Evolutionary conservation across 1,284 basidiomycete species (phyloP), one percentile per base, ranked within the genome.

Genomic region (Malassezia yamatoensis): DNA sequence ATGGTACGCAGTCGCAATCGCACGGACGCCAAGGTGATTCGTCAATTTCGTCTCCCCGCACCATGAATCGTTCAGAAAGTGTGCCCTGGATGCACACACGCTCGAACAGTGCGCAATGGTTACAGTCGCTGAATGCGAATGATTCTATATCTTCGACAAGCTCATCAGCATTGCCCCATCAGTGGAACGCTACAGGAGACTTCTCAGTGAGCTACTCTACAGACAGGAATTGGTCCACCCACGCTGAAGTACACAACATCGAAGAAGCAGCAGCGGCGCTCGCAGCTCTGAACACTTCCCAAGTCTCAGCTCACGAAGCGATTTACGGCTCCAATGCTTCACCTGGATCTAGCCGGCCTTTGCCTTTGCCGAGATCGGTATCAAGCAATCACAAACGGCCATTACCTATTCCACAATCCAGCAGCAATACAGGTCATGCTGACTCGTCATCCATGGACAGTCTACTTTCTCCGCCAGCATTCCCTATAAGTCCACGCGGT

Each of bases 261-360:
- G 24, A 29, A 29, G 24, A 29, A 11, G 45, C 45, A 13, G 45
- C 45, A 11, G 33, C 24, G 13, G 45, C 33, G 13, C 29, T 32
- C 6, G 15, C 32, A 21, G 16, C 24, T 33, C 34, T 38, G 13
- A 21, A 49, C 48, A 24, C 20, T 12, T 9, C 21, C 6, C 18
- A 39, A 10, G 15, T 49, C 16, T 36, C 48, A 11, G 48, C 48
- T 11, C 48, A 49, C 32, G 48, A 49, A 33, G 48, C 38, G 5
- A 49, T 49, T 33, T 49, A 49, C 20, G 48, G 48, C 36, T 18
- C 8, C 6, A 2, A 11, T 16, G 20, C n/a, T 6, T 20, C 37
- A 10, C 5, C 20, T 15, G 37, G 15, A 11, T 12, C 12, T 3
- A 6, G 34, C 16, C 46, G 46, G 15, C 46, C 46, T 5, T 38